Conservation (phyloP, 352 stramenopile species). For the Hyaloperonospora arabidopsidis region DNA sequence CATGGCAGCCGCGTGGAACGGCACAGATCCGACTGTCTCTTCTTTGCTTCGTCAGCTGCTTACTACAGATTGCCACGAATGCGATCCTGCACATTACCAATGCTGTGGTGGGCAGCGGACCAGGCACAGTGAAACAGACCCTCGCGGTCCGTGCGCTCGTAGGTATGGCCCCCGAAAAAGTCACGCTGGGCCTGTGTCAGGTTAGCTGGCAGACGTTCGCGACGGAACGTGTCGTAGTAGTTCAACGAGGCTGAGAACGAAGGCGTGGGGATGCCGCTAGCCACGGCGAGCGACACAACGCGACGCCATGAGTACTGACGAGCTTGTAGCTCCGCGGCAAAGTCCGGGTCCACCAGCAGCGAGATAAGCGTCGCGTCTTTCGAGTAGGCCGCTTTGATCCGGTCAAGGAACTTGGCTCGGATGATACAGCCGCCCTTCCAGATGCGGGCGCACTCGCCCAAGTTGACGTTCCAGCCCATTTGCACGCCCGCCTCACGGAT, state of each 20-base stretch:
- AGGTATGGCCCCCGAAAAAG: constrained; percentile 99
- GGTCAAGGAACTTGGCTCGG: constrained; percentile 93
- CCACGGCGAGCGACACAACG: constrained; percentile 94
- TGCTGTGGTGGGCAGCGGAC: constrained; percentile 95
- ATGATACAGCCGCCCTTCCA: constrained; percentile 99
- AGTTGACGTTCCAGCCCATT: constrained; percentile 95
- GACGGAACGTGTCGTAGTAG: constrained; percentile 98
- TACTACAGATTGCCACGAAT: constrained; percentile 89
- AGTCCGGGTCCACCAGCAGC: constrained; percentile 96
- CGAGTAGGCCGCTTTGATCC: constrained; percentile 93
- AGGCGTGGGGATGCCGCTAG: constrained; percentile 89
- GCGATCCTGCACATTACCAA: constrained; percentile 91
- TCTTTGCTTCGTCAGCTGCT: constrained; percentile 8
- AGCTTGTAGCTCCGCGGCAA: constrained; percentile 92
- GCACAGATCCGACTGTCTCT: constrained; percentile 16
- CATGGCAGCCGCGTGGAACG: constrained; percentile 13
- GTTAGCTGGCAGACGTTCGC: constrained; percentile 91
- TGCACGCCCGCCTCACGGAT: constrained; percentile 92
- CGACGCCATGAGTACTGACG: constrained; percentile 94
- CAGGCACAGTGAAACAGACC: constrained; percentile 96
- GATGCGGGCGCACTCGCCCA: constrained; percentile 95
- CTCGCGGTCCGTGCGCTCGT: constrained; percentile 91
- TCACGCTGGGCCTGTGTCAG: constrained; percentile 98
- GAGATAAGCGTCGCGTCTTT: constrained; percentile 91
- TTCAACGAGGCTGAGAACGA: constrained; percentile 89